Evolutionary conservation across 768 basidiomycete species (phyloP).

Genomic region (Trametes maxima): DNA sequence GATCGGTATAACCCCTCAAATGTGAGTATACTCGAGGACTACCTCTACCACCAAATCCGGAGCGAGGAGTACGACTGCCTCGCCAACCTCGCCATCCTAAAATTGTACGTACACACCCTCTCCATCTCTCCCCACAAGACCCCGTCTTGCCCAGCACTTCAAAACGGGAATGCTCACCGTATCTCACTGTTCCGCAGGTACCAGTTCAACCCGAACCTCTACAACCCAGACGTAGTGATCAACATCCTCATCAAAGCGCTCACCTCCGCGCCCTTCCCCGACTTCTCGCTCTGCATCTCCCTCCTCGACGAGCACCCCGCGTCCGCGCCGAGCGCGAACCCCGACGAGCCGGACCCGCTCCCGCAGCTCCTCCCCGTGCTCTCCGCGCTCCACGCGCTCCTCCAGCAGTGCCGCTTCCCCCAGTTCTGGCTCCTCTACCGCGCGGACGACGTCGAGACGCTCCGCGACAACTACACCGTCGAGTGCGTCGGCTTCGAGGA

Average conservation of each 20-base stretch:
- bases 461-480: slow-evolving; percentile 85
- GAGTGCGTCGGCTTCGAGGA: slow-evolving; percentile 85
- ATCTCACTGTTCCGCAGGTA: too few species aligned
- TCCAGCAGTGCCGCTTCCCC: slow-evolving; percentile 86
- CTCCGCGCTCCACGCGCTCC: slow-evolving; percentile 64
- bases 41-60: slow-evolving; percentile 92
- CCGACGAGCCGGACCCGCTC: slow-evolving; percentile 84
- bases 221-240: slow-evolving; percentile 90
- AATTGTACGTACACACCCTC: slow-evolving; percentile 58
- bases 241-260: slow-evolving; percentile 94
- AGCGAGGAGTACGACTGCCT: slow-evolving; percentile 92
- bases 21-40: slow-evolving; percentile 91
- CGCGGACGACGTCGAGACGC: slow-evolving; percentile 66
- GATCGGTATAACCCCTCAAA: slow-evolving; percentile 98
- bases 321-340: slow-evolving; percentile 47
- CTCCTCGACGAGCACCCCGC: slow-evolving; percentile 78
- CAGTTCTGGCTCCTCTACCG: slow-evolving; percentile 81
- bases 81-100: slow-evolving; percentile 92
- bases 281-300: slow-evolving; percentile 93
- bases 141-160: too few species aligned
- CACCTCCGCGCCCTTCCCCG: slow-evolving; percentile 81
- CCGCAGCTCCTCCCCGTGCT: slow-evolving; percentile 69
- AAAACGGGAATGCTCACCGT: too few species aligned
- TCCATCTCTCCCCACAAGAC: too few species aligned
- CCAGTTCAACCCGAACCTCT: slow-evolving; percentile 93